Evolutionary conservation across 1,284 basidiomycete genomes (phyloP), one percentile per base, ranked within the genome.

Genomic region (Neonothopanus nambi): DNA sequence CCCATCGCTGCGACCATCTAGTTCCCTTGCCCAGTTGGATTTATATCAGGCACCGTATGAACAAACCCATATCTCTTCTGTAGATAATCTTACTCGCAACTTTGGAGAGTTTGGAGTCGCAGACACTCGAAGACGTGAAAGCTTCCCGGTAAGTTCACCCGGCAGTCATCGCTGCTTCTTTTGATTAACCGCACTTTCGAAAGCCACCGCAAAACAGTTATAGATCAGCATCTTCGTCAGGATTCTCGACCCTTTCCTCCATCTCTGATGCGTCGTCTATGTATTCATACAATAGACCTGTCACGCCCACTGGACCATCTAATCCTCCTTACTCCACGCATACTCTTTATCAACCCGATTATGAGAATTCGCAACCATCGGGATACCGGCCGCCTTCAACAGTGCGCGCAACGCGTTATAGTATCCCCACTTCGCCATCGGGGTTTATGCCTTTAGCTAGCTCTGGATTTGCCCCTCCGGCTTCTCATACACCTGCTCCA

Each of bases 21-120:
- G 71, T 59, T 84, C 86, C 12, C 66, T 80, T 30, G 78, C 80
- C 2, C 75, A 79, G 49, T 70, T 86, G 2, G 83, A 89, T 61
- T 72, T 91, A n/a, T 92, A 92, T 65, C 80, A 80, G 33, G 81
- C 90, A 0, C 80, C 85, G 1, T 92, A 92, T 61, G 87, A 81
- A 62, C 68, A 70, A 57, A 69, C 64, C 64, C 60, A 63, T 21
- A 28, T 28, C 5, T 50, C 62, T 40, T 68, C 76, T 18, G 68
- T 85, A 23, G 81, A 88, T 58, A 71, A 75, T 41, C 54, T 89
- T 9, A 67, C 78, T 13, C 80, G 78, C 54, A 84, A 85, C 43
- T 86, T 91, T 57, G 79, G 79, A 17, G 85, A 89, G 58, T 72
- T 92, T 56, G 77, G 77, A 13, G 65, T 89, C n/a, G 69, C 73